Percentiles rank a stretch among this genome's conserved stretches.
phyloP scores from a whole-genome alignment of 768 basidiomycete species.

The Termitomyces heimii region DNA sequence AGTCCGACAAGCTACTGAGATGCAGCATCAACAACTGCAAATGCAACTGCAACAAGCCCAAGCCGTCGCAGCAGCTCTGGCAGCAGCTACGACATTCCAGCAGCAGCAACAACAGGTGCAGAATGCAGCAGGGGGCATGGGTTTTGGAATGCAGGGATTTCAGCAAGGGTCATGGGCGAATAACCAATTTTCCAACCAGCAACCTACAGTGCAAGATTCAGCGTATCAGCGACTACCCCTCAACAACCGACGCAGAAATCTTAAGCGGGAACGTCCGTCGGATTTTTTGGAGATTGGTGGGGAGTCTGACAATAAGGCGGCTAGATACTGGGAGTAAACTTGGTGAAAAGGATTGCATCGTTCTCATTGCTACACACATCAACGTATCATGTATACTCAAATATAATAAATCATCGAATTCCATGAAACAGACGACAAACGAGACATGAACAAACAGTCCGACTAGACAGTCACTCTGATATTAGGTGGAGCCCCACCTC shows the following conservation, averaged over 20 bases:
- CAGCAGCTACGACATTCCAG: constrained; percentile 49
- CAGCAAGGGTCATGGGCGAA: constrained; percentile 35
- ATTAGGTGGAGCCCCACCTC: constrained; percentile 12
- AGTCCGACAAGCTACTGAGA: constrained; percentile 75
- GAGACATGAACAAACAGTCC: background rate
- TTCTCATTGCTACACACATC: background rate
- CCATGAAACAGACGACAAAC: background rate
- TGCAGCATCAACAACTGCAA: constrained; percentile 78
- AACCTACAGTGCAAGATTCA: constrained; percentile 66
- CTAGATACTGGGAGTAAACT: constrained; percentile 72
- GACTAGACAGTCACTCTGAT: constrained; percentile 7
- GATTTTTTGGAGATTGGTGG: constrained; percentile 77
- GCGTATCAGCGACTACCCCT: constrained; percentile 84
- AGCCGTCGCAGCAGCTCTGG: constrained; percentile 59
- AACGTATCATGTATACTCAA: background rate
- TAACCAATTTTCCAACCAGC: constrained; percentile 55
- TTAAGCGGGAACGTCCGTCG: constrained; percentile 79
- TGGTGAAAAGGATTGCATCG: background rate
- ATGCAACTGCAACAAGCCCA: constrained; percentile 79
- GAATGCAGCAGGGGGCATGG: constrained; percentile 27
- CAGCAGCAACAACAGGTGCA: constrained; percentile 46
- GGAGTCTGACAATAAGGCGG: constrained; percentile 57
- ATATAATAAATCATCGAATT: constrained; percentile 6
- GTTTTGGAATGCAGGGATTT: constrained; percentile 33
- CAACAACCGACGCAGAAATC: constrained; percentile 70